phyloP scores from a whole-genome alignment of 768 basidiomycete species.

The Boletellus sp. region DNA sequence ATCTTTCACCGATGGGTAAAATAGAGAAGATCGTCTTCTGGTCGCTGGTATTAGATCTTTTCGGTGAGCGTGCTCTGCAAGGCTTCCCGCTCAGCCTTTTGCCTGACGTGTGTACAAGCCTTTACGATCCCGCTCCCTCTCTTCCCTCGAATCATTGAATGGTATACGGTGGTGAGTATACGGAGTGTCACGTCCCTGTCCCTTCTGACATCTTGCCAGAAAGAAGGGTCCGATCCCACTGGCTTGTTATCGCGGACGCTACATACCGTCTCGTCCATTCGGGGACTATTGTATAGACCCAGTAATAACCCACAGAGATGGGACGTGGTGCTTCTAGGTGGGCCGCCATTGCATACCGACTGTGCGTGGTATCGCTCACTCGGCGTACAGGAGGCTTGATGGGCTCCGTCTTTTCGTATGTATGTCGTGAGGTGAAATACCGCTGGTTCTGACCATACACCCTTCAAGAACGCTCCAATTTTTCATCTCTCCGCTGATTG shows the following conservation, averaged over 20 bases:
- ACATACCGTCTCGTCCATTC: slow-evolving; percentile 57
- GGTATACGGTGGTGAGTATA: slow-evolving; percentile 69
- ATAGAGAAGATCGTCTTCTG: slow-evolving; percentile 85
- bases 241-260: slow-evolving; percentile 76
- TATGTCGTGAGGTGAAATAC: slow-evolving; percentile 32
- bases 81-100: not conserved
- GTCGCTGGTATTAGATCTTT: slow-evolving; percentile 85
- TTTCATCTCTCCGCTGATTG: slow-evolving; percentile 78
- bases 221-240: slow-evolving; percentile 65
- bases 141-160: slow-evolving; percentile 96
- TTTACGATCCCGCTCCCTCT: slow-evolving; percentile 95
- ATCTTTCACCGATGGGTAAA: slow-evolving; percentile 43
- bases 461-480: slow-evolving; percentile 72
- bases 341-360: slow-evolving; percentile 20
- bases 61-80: slow-evolving; percentile 42
- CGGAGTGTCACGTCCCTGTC: not conserved
- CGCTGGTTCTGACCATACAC: slow-evolving; percentile 28
- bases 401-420: slow-evolving; percentile 91
- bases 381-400: slow-evolving; percentile 66
- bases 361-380: slow-evolving; percentile 7
- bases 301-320: slow-evolving; percentile 68
- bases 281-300: slow-evolving; percentile 62
- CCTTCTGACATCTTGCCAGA: slow-evolving; percentile 36
- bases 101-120: slow-evolving; percentile 42
- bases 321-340: slow-evolving; percentile 93